phyloP scores from a whole-genome alignment of 116 monocot species.

The Dioscorea cayenensis region DNA sequence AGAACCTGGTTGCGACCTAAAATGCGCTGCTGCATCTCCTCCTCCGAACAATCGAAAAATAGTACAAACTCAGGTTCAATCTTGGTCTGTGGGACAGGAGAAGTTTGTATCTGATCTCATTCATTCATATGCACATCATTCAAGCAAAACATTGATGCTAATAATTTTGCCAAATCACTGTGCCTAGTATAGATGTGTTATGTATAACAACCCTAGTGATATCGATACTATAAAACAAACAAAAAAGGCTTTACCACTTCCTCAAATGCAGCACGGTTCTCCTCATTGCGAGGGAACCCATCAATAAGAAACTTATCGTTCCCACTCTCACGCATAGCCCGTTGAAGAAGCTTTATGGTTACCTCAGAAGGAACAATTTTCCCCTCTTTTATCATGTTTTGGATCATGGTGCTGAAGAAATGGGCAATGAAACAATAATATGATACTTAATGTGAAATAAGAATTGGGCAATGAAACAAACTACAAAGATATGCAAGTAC shows the following conservation, averaged over 20 bases:
- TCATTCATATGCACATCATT: not conserved
- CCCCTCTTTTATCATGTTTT: slow-evolving; percentile 90
- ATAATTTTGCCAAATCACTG: too few relatives aligned
- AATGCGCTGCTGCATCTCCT: slow-evolving; percentile 79
- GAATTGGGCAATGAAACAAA: not conserved
- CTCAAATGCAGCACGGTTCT: slow-evolving; percentile 91
- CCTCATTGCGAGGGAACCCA: slow-evolving; percentile 96
- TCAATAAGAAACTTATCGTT: slow-evolving; percentile 93
- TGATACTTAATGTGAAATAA: not conserved
- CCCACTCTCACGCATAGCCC: slow-evolving; percentile 68
- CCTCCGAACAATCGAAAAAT: slow-evolving; percentile 79
- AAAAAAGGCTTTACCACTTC: slow-evolving; percentile 46
- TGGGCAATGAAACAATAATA: not conserved
- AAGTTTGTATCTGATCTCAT: not conserved
- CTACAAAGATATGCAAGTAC: slow-evolving; percentile 20
- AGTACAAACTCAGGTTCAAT: slow-evolving; percentile 85
- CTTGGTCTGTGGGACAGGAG: slow-evolving; percentile 37
- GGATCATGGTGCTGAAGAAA: slow-evolving; percentile 69
- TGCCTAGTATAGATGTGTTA: too few relatives aligned
- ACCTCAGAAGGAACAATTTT: slow-evolving; percentile 86
- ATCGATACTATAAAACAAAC: not conserved
- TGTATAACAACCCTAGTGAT: not conserved
- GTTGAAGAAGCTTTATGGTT: slow-evolving; percentile 69
- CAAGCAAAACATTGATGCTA: not conserved
- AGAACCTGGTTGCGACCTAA: slow-evolving; percentile 75